Evolutionary conservation across 176 grass and related monocot genomes (phyloP).

Genomic region (Oryza nivara): DNA sequence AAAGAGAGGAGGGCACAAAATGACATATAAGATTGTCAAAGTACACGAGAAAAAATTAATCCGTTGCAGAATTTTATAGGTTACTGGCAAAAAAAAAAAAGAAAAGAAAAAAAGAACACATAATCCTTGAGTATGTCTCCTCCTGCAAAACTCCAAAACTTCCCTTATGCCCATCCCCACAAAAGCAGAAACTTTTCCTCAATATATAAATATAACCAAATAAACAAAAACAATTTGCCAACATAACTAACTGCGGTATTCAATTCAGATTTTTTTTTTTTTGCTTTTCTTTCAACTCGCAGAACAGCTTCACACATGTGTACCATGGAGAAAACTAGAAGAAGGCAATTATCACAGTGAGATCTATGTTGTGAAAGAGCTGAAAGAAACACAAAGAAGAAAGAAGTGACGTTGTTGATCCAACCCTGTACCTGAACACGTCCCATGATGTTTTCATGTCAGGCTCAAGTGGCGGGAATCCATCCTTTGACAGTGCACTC

Average conservation of each 20-base stretch:
- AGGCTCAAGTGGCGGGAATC: slow-evolving; percentile 57
- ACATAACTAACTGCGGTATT: not conserved
- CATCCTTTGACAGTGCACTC: slow-evolving; percentile 74
- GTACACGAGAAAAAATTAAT: not conserved
- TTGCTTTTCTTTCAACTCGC: not conserved
- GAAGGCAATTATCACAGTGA: not conserved
- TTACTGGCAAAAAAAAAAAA: not conserved
- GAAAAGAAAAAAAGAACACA: not conserved
- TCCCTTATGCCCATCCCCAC: not conserved
- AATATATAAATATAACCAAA: not conserved
- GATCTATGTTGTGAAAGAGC: not conserved
- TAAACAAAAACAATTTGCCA: not conserved
- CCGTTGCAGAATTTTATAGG: not conserved
- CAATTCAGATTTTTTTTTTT: not conserved
- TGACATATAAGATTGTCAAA: not conserved
- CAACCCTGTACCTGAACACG: slow-evolving; percentile 77
- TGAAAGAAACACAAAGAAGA: not conserved
- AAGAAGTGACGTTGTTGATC: not conserved
- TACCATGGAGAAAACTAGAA: not conserved
- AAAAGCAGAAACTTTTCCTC: not conserved
- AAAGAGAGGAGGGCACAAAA: not conserved
- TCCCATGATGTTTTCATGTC: slow-evolving; percentile 93
- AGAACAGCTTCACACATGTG: not conserved
- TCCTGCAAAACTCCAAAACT: not conserved
- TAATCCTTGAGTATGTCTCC: not conserved